Percentiles rank a stretch among this genome's conserved stretches.
Evolutionary conservation across 164 flowering plant species (phyloP).

Genomic region (Malania oleifera): DNA sequence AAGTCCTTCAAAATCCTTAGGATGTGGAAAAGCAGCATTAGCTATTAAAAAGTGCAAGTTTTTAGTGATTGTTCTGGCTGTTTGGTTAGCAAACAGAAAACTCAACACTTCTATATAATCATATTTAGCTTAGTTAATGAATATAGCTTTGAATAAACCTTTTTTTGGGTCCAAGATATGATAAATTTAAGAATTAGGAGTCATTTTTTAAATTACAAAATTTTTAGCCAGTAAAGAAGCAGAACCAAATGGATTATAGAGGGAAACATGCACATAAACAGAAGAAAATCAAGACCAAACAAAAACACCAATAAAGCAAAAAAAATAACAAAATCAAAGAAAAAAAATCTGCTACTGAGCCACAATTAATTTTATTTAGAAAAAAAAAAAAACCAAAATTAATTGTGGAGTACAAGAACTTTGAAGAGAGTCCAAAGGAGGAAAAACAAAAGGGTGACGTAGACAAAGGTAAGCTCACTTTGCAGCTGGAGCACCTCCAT

Average conservation of each 20-base stretch:
- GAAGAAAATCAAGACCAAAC: too few species aligned
- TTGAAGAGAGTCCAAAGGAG: not conserved
- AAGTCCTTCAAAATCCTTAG: too few species aligned
- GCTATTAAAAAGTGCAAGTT: too few species aligned
- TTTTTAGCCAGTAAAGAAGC: not conserved
- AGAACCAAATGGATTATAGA: not conserved
- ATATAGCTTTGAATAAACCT: too few species aligned
- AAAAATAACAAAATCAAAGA: not conserved
- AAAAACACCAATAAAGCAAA: too few species aligned
- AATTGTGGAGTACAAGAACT: not conserved
- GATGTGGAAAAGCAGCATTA: too few species aligned
- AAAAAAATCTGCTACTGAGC: not conserved
- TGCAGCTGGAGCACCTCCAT: constrained; percentile 38
- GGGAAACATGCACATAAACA: too few species aligned
- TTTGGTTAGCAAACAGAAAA: too few species aligned
- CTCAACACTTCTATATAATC: too few species aligned
- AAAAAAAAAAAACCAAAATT: not conserved
- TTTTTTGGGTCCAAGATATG: too few species aligned
- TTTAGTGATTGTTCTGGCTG: too few species aligned
- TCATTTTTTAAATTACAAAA: not conserved
- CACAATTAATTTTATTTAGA: not conserved
- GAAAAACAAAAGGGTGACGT: not conserved
- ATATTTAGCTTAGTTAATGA: too few species aligned
- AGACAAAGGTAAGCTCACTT: constrained; percentile 28
- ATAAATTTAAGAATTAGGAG: not conserved